phyloP scores from a whole-genome alignment of 2,329 filamentous ascomycete species.

The Pseudocercospora eumusae region DNA sequence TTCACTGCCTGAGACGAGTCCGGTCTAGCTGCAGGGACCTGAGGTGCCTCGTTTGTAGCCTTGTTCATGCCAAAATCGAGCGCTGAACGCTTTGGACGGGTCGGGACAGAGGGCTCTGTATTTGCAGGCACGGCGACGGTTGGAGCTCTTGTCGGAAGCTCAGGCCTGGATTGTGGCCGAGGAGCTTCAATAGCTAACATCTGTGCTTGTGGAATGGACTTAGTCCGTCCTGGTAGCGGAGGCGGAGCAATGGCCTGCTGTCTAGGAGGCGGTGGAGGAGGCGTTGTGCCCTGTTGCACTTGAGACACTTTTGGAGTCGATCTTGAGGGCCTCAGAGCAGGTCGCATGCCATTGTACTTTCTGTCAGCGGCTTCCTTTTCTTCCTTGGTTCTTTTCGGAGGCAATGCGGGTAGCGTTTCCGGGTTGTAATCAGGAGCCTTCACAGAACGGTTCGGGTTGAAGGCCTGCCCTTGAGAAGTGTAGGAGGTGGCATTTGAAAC shows the following conservation, averaged over 20 bases:
- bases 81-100: slow-evolving; percentile 33
- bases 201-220: slow-evolving; percentile 2
- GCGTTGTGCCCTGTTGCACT: slow-evolving; percentile 32
- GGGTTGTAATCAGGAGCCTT: slow-evolving; percentile 59
- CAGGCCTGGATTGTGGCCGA: slow-evolving; percentile 34
- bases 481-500: slow-evolving; percentile 44
- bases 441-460: slow-evolving; percentile 20
- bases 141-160: slow-evolving; percentile 11
- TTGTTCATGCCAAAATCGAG: slow-evolving; percentile 35
- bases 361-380: slow-evolving; percentile 41
- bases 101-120: slow-evolving; percentile 27
- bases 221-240: slow-evolving; percentile 9
- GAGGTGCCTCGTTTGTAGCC: slow-evolving; percentile 19
- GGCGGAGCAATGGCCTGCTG: slow-evolving; percentile 22
- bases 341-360: slow-evolving; percentile 27
- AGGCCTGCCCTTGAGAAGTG: slow-evolving; percentile 30
- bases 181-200: slow-evolving; percentile 20
- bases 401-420: slow-evolving; percentile 56
- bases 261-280: slow-evolving; percentile 25
- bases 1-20: slow-evolving; percentile 19
- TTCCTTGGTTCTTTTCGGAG: slow-evolving; percentile 51
- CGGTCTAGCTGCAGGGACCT: slow-evolving; percentile 19
- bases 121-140: slow-evolving; percentile 15
- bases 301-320: slow-evolving; percentile 31
- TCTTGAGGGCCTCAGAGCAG: slow-evolving; percentile 24